Percentiles rank a stretch among this genome's conserved stretches.
These are phyloP conservation scores for Microthyrium microscopicum DNA, from an alignment of 2,329 filamentous ascomycete genomes.

Conservation along the genomic window DNA sequence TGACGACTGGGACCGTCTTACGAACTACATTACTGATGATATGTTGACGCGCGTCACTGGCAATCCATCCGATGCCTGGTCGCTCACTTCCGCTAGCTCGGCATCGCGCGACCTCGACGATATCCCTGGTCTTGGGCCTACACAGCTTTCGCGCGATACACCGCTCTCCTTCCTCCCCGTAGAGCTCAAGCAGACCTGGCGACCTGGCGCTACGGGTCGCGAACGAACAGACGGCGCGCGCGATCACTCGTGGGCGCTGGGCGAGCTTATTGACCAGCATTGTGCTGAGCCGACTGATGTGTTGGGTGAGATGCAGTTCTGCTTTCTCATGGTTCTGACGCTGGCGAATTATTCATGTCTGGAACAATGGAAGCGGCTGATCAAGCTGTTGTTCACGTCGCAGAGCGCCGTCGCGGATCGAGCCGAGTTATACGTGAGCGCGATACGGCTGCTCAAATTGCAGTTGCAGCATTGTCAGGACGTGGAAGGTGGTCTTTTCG, in stretches of 20 bases:
- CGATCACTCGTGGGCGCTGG: slow-evolving; percentile 45
- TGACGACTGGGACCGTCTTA: slow-evolving; percentile 38
- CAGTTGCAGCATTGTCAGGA: slow-evolving; percentile 41
- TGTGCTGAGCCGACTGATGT: slow-evolving; percentile 17
- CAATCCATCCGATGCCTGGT: slow-evolving; percentile 30
- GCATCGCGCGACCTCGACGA: slow-evolving; percentile 38
- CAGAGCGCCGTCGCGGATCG: slow-evolving; percentile 31
- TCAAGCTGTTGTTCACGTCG: slow-evolving; percentile 41
- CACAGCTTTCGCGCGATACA: slow-evolving; percentile 17
- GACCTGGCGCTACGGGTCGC: slow-evolving; percentile 41
- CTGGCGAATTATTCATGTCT: slow-evolving; percentile 50
- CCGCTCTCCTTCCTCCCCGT: slow-evolving; percentile 40
- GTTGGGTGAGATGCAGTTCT: slow-evolving; percentile 45
- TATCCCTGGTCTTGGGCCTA: slow-evolving; percentile 38
- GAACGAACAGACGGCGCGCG: slow-evolving; percentile 45
- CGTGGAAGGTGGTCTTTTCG: slow-evolving; percentile 43
- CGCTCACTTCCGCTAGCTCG: slow-evolving; percentile 40
- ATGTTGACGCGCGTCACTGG: slow-evolving; percentile 36
- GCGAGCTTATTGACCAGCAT: slow-evolving; percentile 27
- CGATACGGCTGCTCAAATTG: slow-evolving; percentile 31
- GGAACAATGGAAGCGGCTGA: slow-evolving; percentile 47
- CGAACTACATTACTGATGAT: slow-evolving; percentile 29
- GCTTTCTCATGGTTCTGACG: slow-evolving; percentile 45
- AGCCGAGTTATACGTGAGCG: slow-evolving; percentile 33
- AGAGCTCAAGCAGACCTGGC: slow-evolving; percentile 46